Conservation (phyloP, 2,329 filamentous ascomycete species). For the Blumeria hordei region DNA sequence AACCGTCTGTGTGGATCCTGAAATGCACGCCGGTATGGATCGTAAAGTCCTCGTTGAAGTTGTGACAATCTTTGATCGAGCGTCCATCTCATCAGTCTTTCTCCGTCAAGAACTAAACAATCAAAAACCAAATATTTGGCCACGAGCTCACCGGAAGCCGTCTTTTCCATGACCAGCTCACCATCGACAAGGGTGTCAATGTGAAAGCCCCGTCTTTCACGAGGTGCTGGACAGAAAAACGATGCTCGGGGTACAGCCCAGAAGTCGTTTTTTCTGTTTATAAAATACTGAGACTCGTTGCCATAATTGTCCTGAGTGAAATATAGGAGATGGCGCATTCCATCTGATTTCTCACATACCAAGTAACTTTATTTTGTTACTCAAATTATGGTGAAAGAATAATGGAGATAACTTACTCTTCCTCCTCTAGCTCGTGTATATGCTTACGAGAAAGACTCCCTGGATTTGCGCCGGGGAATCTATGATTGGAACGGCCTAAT, state of each 20-base stretch:
- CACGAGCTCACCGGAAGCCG: conserved; percentile 39
- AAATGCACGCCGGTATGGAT: conserved; percentile 41
- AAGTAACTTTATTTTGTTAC: conserved; percentile 40
- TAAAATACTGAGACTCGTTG: conserved; percentile 61
- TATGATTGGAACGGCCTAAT: conserved; percentile 38
- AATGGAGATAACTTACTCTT: conserved; percentile 32
- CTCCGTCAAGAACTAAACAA: conserved; percentile 59
- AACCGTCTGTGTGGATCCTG: conserved; percentile 43
- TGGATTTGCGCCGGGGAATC: conserved; percentile 79
- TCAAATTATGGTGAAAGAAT: not conserved
- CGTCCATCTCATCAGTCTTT: conserved; percentile 51
- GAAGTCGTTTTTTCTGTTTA: conserved; percentile 96
- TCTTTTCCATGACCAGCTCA: conserved; percentile 76
- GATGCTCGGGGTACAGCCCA: conserved; percentile 48
- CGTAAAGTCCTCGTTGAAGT: conserved; percentile 54
- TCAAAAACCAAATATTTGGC: conserved; percentile 85
- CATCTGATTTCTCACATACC: conserved; percentile 95
- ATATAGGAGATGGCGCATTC: conserved; percentile 81
- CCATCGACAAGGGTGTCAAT: conserved; percentile 68
- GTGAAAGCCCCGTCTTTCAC: conserved; percentile 45
- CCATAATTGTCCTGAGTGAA: conserved; percentile 41
- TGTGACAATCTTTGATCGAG: conserved; percentile 83
- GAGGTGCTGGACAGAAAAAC: conserved; percentile 58
- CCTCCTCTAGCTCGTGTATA: conserved; percentile 49
- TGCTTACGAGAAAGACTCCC: conserved; percentile 75